A percentile compares a stretch with the other conserved stretches of the same genome.
These are phyloP conservation scores for Beta vulgaris DNA, from an alignment of 148 eudicot species.

Conservation along the genomic window DNA sequence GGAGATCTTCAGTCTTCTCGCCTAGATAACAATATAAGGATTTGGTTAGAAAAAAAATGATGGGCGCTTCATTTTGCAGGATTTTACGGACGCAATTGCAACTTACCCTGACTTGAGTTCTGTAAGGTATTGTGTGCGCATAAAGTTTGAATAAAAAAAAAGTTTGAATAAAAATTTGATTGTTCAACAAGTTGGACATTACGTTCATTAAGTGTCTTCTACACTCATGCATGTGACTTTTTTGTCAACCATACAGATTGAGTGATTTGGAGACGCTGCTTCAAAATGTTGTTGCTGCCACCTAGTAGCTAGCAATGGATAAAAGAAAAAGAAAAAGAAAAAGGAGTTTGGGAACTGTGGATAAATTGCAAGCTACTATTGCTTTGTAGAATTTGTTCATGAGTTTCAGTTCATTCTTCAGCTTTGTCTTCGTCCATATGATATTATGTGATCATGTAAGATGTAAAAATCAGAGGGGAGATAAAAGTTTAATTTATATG, in stretches of 20 bases:
- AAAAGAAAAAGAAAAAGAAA: too few species aligned
- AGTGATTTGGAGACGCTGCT: conserved; percentile 70
- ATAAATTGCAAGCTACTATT: neutral
- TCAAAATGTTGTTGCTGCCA: conserved; percentile 49
- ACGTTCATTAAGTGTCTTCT: neutral
- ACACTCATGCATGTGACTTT: conserved; percentile 5
- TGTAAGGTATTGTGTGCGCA: conserved; percentile 47
- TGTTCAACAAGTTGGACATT: neutral
- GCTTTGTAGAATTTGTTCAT: neutral
- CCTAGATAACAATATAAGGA: neutral
- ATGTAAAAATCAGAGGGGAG: neutral
- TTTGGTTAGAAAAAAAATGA: neutral
- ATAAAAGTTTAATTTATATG: neutral
- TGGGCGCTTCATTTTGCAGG: conserved; percentile 37
- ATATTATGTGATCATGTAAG: neutral
- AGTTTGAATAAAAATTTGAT: neutral
- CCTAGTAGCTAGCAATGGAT: conserved; percentile 29
- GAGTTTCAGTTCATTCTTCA: neutral
- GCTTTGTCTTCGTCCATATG: neutral
- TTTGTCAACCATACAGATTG: conserved; percentile 50
- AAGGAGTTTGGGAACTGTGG: conserved; percentile 11
- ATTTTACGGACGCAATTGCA: conserved; percentile 77
- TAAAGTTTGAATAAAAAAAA: neutral
- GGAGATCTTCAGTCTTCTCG: neutral
- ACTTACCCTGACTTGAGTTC: conserved; percentile 78